phyloP scores from a whole-genome alignment of 306 rosid species.

The Fragaria vesca region DNA sequence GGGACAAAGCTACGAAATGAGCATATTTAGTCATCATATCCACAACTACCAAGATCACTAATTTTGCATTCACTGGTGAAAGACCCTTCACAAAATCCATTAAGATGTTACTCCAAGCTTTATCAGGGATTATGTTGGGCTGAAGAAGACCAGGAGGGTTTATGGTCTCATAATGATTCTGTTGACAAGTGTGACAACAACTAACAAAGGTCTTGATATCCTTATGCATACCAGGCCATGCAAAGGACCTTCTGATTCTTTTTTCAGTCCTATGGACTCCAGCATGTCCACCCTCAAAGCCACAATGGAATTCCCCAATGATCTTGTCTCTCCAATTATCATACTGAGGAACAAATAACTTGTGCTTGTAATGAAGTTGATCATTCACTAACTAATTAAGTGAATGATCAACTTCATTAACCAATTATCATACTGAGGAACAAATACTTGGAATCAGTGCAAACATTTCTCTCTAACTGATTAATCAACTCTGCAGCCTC shows the following conservation, averaged over 20 bases:
- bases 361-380: no score
- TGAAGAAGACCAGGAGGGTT: not conserved
- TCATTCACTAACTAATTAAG: no score
- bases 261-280: not conserved
- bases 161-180: not conserved
- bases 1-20: not conserved
- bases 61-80: not conserved
- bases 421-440: no score
- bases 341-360: not conserved
- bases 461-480: no score
- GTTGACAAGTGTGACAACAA: not conserved
- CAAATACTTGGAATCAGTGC: no score
- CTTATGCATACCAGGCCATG: not conserved
- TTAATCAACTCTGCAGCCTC: no score
- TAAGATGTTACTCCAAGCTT: not conserved
- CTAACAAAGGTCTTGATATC: not conserved
- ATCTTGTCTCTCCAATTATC: not conserved
- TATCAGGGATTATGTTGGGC: not conserved
- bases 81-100: not conserved
- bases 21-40: not conserved
- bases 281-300: not conserved
- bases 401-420: no score
- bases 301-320: not conserved
- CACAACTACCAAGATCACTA: not conserved
- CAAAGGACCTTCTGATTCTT: not conserved